Base-by-base conservation (phyloP, 805 yeast genomes). In the Yarrowia keelungensis region DNA sequence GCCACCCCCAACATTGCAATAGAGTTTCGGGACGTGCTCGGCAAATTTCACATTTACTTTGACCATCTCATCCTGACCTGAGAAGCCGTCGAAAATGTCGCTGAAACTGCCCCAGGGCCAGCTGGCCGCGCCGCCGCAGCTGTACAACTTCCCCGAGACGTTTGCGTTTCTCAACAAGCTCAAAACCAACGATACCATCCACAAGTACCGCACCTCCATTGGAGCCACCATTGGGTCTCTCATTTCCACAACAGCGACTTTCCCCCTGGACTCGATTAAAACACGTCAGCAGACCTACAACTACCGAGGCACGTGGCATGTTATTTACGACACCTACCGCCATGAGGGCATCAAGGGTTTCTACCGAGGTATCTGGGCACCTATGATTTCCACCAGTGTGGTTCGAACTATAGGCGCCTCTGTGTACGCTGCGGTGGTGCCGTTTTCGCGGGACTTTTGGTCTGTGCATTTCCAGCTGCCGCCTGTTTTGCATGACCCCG, bases 221-320 rank as follows among this genome's bases (percentile, higher is more conserved):
- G 74, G 89, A 65, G 90, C 95, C 0, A 89, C 87, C 72, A 77
- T 86, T 0, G 80, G 93, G 1, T 87, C 92, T 0, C 76, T 89
- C 51, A 76, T 84, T 12, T 83, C 92, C 19, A 88, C 92, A 1
- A 80, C 86, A 3, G 83, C 87, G n/a, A 96, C 95, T 19, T 91
- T 87, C 74, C 97, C 97, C 0, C 77, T 91, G 62, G 97, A 91
- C 75, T 89, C 95, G n/a, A 81, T 92, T 70, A 91, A 91, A 76
- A 92, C 97, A 0, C 81, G 97, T 70, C 87, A 90, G 87, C 97
- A 91, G 76, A 89, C 96, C 0, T 89, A 90, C 71, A 81, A 84
- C 67, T 91, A 86, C 78, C 79, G 79, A 15, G 82, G 85, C 64
- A 83, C 88, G 36, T 76, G 81, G 65, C 86, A 85, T 68, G 90